Base-by-base conservation (phyloP, 768 basidiomycete species). In the Rhodotorula graminis region DNA sequence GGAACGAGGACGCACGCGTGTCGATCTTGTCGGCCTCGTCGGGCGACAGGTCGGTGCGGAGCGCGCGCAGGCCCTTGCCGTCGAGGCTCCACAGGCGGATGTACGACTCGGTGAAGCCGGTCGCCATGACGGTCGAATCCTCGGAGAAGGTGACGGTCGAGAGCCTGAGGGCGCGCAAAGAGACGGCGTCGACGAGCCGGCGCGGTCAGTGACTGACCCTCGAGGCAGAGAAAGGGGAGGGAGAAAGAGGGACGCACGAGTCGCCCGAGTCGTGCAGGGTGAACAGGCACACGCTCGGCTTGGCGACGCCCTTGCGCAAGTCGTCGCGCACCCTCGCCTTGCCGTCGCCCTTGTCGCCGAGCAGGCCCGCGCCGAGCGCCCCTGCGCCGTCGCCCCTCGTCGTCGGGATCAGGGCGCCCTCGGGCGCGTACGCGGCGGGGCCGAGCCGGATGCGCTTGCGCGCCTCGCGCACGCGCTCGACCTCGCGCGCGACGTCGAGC, bases 211-310 rank as follows among this genome's bases (percentile, higher is more conserved):
- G 19, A n/a, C n/a, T n/a, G n/a, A n/a, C n/a, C n/a, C n/a, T n/a
- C n/a, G n/a, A n/a, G n/a, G n/a, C n/a, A 33, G 29, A 50, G 27
- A 27, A 49, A 23, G 31, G 52, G 27, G 37, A 49, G 14, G 37
- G 40, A 21, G 59, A 46, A 14, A 29, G 49, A 42, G 27, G 2
- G 50, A 81, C 89, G 78, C 79, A 96, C 95, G 92, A 91, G 83
- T 98, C 95, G n/a, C 89, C 88, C 3, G 90, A 88, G 78, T 98
- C 93, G 80, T 96, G 94, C 55, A 99, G 79, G 8, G 96, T 98
- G 79, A 96, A 98, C 12, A 92, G 88, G 76, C 95, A 96, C 65
- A 98, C 88, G 77, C 94, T 97, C 5, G 95, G 95, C 67, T 95
- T 82, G 56, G 89, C 89, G 23, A 87, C 73, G 40, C 72, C 71